Evolutionary conservation across 345 rosid genomes (phyloP), one percentile per base, ranked within the genome.

Genomic region (Salix purpurea): DNA sequence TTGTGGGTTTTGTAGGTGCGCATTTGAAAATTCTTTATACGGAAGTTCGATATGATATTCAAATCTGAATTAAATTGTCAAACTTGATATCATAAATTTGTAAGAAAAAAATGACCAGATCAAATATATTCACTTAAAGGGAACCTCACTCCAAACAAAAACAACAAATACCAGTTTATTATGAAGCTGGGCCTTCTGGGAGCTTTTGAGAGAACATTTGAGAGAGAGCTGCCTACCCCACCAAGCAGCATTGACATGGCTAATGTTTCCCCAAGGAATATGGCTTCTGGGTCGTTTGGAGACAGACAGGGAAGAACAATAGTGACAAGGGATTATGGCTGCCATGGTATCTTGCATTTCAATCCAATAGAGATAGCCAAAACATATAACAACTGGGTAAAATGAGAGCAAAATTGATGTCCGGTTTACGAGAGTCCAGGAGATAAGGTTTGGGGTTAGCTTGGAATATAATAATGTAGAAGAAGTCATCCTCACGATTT

Each of bases 281-380:
- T 61, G 82, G 48, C 30, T 86, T 21, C 60, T 61, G 74, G 93
- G 85, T 18, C 69, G 7, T 56, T 79, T 87, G 30, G 83, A 81
- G 39, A 83, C 67, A 64, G 90, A 60, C 61, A 81, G 80, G 77
- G 87, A 81, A 21, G 85, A 84, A 65, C 67, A 84, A 46, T 11
- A 76, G 74, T 81, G 87, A 80, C 91, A 86, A 52, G 83, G 86
- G 66, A 86, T 60, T 50, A 82, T 32, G 19, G 87, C 82, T 69
- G 89, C 89, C 92, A 91, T 89, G 40, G 62, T 70, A 46, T 4
- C 50, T 74, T 16, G 44, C 69, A 12, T 18, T 4, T 46, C 52
- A 54, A 28, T 21, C 5, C 39, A 67, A 61, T 14, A 76, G 58
- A 60, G 54, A 50, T 46, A 13, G 34, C 46, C 67, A 70, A 67